Evolutionary conservation across 176 grass and related monocot species (phyloP), one percentile per base, ranked within the genome.

Genomic region (Carex cristatella): DNA sequence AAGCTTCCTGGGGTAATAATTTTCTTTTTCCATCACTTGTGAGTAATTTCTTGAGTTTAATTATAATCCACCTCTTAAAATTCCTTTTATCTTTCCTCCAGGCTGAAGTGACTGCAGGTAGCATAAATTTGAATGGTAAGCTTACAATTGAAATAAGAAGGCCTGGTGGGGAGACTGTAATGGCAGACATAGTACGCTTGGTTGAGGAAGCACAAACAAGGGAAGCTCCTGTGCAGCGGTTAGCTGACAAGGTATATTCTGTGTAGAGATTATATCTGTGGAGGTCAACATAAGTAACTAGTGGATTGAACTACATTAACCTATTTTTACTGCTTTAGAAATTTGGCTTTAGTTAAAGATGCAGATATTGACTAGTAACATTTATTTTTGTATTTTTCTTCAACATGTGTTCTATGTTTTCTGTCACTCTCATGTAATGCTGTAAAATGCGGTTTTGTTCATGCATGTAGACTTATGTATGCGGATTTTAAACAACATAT

Each of bases 121-220:
- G 89, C 87, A 95, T 98, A 80, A 98, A 98, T 82, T 93, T 98
- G 83, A 95, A 98, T 81, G 95, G 93, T 79, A 93, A 87, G 88
- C 83, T 98, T 55, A 98, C 86, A 53, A 86, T 98, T 72, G 95
- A 95, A 92, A 93, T 98, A 80, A 94, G 84, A 86, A 93, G 90
- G 85, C 91, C 91, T 77, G 95, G 95, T 59, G 91, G 93, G 69
- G 91, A 98, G 88, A 98, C 95, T 77, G 93, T 88, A 72, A 98
- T 98, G 95, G 94, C 89, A 73, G 91, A 98, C 86, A 95, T 98
- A 92, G 65, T 98, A 83, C 96, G 88, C 68, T 85, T 95, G 70
- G 93, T 98, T 31, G 93, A 95, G 91, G 93, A 95, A 92, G 96
- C 96, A 69, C 96, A 98, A 51, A 88, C 91, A 73, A 95, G 96